These are phyloP conservation scores for Phyllosticta citriasiana DNA, from an alignment of 2,329 filamentous ascomycete genomes.

Conservation along the genomic window DNA sequence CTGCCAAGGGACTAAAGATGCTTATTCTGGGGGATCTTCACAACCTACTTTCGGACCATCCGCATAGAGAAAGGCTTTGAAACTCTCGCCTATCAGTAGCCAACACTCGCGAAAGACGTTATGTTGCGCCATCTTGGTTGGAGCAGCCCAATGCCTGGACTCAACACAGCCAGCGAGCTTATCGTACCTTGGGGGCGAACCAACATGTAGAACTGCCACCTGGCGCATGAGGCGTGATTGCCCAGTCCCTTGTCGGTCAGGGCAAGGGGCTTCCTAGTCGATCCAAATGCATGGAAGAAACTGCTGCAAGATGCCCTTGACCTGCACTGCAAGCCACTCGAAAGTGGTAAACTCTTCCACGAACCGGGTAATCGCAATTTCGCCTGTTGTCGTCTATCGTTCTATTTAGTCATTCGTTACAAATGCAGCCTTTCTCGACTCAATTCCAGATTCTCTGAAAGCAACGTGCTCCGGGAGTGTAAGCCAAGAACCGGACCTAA, in stretches of 20 bases:
- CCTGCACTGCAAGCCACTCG: neutral
- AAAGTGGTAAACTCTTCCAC: neutral
- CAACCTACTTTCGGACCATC: neutral
- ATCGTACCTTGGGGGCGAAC: neutral
- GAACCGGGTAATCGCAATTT: neutral
- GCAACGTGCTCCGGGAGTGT: neutral
- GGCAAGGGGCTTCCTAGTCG: neutral
- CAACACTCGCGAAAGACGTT: neutral
- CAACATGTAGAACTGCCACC: neutral
- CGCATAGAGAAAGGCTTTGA: neutral
- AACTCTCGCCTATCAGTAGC: neutral
- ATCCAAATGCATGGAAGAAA: neutral
- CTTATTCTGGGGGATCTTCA: neutral
- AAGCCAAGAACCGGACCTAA: neutral
- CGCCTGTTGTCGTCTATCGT: neutral
- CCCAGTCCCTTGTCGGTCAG: neutral
- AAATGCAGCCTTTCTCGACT: neutral
- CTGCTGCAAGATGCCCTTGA: neutral
- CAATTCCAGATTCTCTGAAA: neutral
- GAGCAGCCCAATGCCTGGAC: neutral
- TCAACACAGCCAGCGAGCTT: neutral
- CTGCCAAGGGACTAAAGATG: neutral
- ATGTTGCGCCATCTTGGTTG: neutral
- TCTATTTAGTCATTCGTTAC: neutral
- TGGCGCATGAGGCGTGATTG: neutral